Percentiles rank a stretch among this genome's conserved stretches.
phyloP scores from a whole-genome alignment of 805 yeast genomes.

The Candida xyloterini region DNA sequence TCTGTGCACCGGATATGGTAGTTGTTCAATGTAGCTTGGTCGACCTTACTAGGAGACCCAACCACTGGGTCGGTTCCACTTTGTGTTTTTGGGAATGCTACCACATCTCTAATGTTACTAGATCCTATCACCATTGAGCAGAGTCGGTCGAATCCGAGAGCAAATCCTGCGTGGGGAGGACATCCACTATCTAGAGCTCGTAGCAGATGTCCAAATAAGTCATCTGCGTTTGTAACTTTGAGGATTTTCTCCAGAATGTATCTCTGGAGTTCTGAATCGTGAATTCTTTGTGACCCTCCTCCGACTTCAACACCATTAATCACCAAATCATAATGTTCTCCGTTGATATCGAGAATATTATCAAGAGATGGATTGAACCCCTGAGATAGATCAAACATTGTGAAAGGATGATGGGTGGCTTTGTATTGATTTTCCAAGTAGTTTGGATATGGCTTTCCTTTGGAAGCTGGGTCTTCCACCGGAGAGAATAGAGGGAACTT shows the following conservation, averaged over 20 bases:
- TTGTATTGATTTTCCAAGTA: slow-evolving; percentile 49
- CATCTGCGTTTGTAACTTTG: slow-evolving; percentile 53
- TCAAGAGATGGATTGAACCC: slow-evolving; percentile 1
- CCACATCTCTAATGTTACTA: slow-evolving; percentile 81
- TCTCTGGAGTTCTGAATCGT: slow-evolving; percentile 75
- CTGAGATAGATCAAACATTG: slow-evolving; percentile 59
- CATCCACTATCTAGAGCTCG: slow-evolving; percentile 84
- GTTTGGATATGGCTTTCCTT: slow-evolving; percentile 48
- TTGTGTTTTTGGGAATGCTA: slow-evolving; percentile 93
- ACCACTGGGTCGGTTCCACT: slow-evolving; percentile 88
- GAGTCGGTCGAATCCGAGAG: slow-evolving; percentile 90
- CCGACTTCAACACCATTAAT: slow-evolving; percentile 94
- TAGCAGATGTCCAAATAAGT: slow-evolving; percentile 80
- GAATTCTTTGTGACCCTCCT: slow-evolving; percentile 95
- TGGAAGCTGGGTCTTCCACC: slow-evolving; percentile 35
- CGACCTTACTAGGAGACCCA: slow-evolving; percentile 72
- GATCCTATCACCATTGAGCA: slow-evolving; percentile 86
- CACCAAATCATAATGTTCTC: slow-evolving; percentile 93
- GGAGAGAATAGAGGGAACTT: slow-evolving; percentile 93
- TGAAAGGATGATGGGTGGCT: slow-evolving; percentile 96
- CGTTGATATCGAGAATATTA: slow-evolving; percentile 52
- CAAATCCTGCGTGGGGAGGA: slow-evolving; percentile 98
- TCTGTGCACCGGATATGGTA: slow-evolving; percentile 44
- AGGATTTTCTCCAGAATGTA: slow-evolving; percentile 67
- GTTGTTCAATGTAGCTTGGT: slow-evolving; percentile 44